Evolutionary conservation across 2,329 filamentous ascomycete species (phyloP).

Genomic region (Cladophialophora carrionii): DNA sequence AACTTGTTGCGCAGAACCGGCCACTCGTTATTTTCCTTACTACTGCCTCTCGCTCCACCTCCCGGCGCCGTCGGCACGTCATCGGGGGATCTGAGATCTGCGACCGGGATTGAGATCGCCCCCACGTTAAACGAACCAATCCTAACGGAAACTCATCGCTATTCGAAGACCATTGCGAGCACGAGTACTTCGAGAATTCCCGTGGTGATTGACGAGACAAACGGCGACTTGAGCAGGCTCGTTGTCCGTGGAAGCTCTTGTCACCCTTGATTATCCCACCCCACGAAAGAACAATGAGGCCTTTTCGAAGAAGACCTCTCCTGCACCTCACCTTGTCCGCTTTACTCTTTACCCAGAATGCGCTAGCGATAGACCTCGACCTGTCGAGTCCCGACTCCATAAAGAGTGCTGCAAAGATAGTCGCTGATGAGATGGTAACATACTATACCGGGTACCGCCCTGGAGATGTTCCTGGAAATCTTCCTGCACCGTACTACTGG

Average conservation of each 20-base stretch:
- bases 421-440: constrained; percentile 55
- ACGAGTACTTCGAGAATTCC: not conserved
- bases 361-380: constrained; percentile 34
- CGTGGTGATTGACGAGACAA: not conserved
- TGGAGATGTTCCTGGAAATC: constrained; percentile 55
- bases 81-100: constrained; percentile 20
- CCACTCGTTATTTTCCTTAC: constrained; percentile 4
- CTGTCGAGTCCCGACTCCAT: constrained; percentile 48
- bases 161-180: not conserved
- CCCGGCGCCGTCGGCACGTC: constrained; percentile 7
- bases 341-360: constrained; percentile 30
- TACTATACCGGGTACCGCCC: constrained; percentile 56
- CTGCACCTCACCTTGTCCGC: constrained; percentile 18
- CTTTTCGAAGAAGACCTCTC: constrained; percentile 29
- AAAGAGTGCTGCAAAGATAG: constrained; percentile 50
- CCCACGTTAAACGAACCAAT: constrained; percentile 20
- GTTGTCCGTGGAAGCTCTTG: not conserved
- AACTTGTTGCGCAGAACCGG: constrained; percentile 4
- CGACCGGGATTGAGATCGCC: constrained; percentile 16
- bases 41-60: constrained; percentile 13
- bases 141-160: constrained; percentile 5
- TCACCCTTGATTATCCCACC: not conserved
- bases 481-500: constrained; percentile 60
- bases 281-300: constrained; percentile 25
- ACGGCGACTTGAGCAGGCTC: constrained; percentile 11